A percentile compares a stretch with the other conserved stretches of the same genome.
phyloP scores from a whole-genome alignment of 805 yeast species.

The Yamadazyma takamatsuzukensis region DNA sequence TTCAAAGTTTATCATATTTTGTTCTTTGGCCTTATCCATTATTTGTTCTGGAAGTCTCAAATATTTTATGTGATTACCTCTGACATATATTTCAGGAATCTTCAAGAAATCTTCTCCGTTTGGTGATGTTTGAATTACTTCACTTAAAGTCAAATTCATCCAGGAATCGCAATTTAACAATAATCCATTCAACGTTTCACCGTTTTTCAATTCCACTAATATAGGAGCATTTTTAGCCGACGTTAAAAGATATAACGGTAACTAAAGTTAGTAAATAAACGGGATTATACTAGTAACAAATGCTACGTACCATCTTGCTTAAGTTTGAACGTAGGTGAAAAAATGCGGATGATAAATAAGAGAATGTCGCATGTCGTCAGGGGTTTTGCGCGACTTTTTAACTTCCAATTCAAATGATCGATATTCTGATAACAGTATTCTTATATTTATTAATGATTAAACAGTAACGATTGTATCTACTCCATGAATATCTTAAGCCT shows the following conservation, averaged over 20 bases:
- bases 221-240: conserved; percentile 88
- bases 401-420: too few relatives aligned
- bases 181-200: conserved; percentile 83
- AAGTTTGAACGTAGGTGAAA: not conserved
- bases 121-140: conserved; percentile 66
- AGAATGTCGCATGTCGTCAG: too few relatives aligned
- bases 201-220: conserved; percentile 85
- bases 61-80: conserved; percentile 81
- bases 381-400: too few relatives aligned
- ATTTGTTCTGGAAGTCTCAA: conserved; percentile 65
- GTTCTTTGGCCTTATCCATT: conserved; percentile 73
- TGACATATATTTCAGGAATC: conserved; percentile 71
- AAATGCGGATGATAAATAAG: not conserved
- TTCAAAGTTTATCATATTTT: conserved; percentile 48
- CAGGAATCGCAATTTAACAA: conserved; percentile 85
- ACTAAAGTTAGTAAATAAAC: conserved; percentile 40
- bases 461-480: too few relatives aligned
- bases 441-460: too few relatives aligned
- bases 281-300: not conserved
- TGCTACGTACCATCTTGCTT: conserved; percentile 1
- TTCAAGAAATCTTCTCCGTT: conserved; percentile 60
- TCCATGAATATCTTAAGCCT: too few relatives aligned
- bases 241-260: conserved; percentile 86
- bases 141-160: conserved; percentile 87
- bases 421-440: too few relatives aligned